Evolutionary conservation across 331 rosid genomes (phyloP), one percentile per base, ranked within the genome.

Genomic region (Saraca asoca): DNA sequence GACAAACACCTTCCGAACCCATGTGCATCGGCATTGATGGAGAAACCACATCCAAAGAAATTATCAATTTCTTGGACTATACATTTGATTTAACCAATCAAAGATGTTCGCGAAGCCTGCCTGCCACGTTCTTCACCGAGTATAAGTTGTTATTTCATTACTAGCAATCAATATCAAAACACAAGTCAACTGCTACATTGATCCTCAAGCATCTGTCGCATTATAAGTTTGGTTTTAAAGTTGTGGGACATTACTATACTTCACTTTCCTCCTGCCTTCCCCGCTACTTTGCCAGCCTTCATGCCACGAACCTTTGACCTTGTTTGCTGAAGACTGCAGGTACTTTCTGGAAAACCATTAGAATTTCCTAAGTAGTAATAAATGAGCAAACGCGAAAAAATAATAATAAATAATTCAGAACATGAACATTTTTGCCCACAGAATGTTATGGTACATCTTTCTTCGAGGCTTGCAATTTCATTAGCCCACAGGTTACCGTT

Each of bases 321-420:
- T 38, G 74, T 55, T 17, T 54, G 76, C 75, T 68, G 72, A 14
- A 39, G 53, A 41, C 69, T 46, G 73, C 65, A 7, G n/a, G 63
- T 50, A 51, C 52, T 72, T 58, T 72, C 85, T 80, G 85, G 17
- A 70, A 50, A 12, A 58, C 64, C 10, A 14, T 5, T 41, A 68
- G 16, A 80, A 71, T 71, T 29, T 62, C 59, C 57, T 54, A 15
- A 12, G 59, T 53, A 54, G 41, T 17, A 16, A 14, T 38, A 29
- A 24, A 58, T 58, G 17, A 14, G 33, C 14, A 73, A 35, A 33
- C 35, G 50, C 12, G 54, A 56, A 37, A 11, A 50, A 61, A 34
- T 67, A 33, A 18, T 42, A 39, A 7, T 7, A 6, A 7, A 66
- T 2, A 34, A 20, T 24, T 39, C 31, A 52, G 17, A 4, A 51